Evolutionary conservation across 2,329 filamentous ascomycete species (phyloP).

Genomic region (Talaromyces sp.): DNA sequence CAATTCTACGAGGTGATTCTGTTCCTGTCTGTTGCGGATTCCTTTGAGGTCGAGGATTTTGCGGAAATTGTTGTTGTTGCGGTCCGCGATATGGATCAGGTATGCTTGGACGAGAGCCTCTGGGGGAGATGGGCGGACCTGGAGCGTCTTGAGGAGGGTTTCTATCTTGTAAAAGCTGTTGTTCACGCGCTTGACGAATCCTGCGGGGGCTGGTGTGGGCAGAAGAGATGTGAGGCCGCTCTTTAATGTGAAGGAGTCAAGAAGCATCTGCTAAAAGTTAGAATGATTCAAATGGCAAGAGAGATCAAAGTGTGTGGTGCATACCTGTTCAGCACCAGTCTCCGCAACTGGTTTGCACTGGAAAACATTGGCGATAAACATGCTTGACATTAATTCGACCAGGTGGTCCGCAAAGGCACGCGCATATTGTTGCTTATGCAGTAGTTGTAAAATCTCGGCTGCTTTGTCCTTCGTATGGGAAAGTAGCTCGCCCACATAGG

Average conservation of each 20-base stretch:
- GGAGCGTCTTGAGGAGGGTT: conserved; percentile 90
- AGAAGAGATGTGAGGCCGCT: conserved; percentile 52
- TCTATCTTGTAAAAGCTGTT: conserved; percentile 84
- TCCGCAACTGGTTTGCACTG: conserved; percentile 90
- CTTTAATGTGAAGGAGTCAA: conserved; percentile 80
- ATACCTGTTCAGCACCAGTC: conserved; percentile 86
- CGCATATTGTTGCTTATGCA: conserved; percentile 91
- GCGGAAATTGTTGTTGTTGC: conserved; percentile 90
- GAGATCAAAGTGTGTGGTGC: conserved; percentile 8
- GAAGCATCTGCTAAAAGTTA: conserved; percentile 69
- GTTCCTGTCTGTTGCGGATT: conserved; percentile 76
- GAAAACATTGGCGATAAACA: conserved; percentile 81
- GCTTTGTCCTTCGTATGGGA: conserved; percentile 71
- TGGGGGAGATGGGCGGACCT: conserved; percentile 86
- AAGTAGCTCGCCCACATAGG: conserved; percentile 83
- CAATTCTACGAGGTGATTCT: conserved; percentile 79
- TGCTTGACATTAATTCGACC: conserved; percentile 80
- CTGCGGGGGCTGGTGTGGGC: conserved; percentile 59
- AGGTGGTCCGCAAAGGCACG: conserved; percentile 93
- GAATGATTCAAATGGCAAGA: background rate
- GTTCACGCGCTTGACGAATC: conserved; percentile 85
- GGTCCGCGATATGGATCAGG: conserved; percentile 93
- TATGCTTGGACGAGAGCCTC: conserved; percentile 97
- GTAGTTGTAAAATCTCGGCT: conserved; percentile 71
- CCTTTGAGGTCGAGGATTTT: conserved; percentile 97